These are phyloP conservation scores for Fusarium sp. DNA, from an alignment of 2,329 filamentous ascomycete genomes.

Conservation along the genomic window DNA sequence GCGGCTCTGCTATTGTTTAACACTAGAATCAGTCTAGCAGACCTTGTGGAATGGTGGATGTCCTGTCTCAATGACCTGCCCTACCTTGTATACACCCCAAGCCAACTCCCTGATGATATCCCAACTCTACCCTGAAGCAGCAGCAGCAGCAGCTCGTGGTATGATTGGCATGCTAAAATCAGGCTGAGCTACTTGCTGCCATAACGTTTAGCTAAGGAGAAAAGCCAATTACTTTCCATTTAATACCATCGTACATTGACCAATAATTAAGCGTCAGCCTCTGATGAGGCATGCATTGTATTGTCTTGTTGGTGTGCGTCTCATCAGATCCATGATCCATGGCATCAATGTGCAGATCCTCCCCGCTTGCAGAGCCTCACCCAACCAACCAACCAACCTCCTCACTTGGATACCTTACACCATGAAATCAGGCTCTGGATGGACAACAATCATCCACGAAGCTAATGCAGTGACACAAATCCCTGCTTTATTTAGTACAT, in stretches of 20 bases:
- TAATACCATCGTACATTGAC: neutral
- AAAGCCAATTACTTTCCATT: too few species aligned
- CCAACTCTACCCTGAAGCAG: neutral
- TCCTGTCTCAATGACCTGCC: neutral
- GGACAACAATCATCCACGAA: neutral
- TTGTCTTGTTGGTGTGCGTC: neutral
- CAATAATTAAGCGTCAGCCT: neutral
- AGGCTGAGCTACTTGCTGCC: constrained; percentile 6
- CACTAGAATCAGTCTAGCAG: neutral
- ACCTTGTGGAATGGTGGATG: neutral
- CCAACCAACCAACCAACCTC: neutral
- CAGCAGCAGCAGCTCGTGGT: neutral
- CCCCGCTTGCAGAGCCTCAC: neutral
- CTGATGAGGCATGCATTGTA: too few species aligned
- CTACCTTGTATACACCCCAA: too few species aligned
- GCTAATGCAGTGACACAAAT: neutral
- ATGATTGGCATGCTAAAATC: neutral
- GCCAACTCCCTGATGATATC: neutral
- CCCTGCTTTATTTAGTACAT: neutral
- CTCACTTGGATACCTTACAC: neutral
- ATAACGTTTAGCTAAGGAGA: too few species aligned
- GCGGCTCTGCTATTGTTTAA: neutral
- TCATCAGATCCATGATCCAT: neutral
- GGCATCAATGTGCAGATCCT: neutral
- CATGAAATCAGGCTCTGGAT: neutral